A percentile compares a stretch with the other conserved stretches of the same genome.
Evolutionary conservation across 2,329 filamentous ascomycete genomes (phyloP).

Genomic region (Epichloe gansuensis): DNA sequence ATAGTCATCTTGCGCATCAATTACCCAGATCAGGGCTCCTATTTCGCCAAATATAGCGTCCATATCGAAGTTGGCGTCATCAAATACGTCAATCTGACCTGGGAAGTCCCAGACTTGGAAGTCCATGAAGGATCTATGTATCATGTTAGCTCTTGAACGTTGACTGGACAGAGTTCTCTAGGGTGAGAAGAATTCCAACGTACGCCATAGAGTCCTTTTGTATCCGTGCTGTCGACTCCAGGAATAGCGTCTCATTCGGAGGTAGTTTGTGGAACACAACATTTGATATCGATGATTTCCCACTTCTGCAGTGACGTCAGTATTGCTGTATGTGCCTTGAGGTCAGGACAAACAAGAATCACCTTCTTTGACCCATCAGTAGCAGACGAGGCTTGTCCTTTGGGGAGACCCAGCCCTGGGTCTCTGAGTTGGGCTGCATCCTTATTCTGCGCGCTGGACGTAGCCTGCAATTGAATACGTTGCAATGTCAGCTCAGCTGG

Average conservation of each 20-base stretch:
- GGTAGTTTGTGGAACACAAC: conserved; percentile 99
- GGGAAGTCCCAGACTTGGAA: conserved; percentile 98
- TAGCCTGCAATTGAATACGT: conserved; percentile 51
- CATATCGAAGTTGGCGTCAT: conserved; percentile 79
- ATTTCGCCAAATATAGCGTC: conserved; percentile 91
- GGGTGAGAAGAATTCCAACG: conserved; percentile 23
- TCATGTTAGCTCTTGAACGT: conserved; percentile 3
- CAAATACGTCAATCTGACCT: conserved; percentile 79
- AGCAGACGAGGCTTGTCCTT: conserved; percentile 74
- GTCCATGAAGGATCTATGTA: conserved; percentile 84
- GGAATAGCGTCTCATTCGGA: conserved; percentile 86
- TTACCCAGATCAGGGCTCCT: conserved; percentile 94
- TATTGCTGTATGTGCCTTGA: background rate
- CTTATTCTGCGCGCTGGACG: conserved; percentile 35
- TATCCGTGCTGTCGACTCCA: conserved; percentile 88
- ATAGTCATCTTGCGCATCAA: conserved; percentile 97
- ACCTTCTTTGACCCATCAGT: conserved; percentile 94
- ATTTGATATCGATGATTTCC: conserved; percentile 95
- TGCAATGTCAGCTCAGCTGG: conserved; percentile 51
- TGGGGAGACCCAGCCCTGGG: conserved; percentile 30
- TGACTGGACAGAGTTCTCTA: conserved; percentile 10
- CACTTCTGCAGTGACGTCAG: conserved; percentile 51
- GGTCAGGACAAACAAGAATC: conserved; percentile 15
- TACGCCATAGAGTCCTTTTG: conserved; percentile 94
- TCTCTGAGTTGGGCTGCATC: conserved; percentile 35